phyloP scores from a whole-genome alignment of 2,329 filamentous ascomycete genomes.

The Paecilomyces sp. region DNA sequence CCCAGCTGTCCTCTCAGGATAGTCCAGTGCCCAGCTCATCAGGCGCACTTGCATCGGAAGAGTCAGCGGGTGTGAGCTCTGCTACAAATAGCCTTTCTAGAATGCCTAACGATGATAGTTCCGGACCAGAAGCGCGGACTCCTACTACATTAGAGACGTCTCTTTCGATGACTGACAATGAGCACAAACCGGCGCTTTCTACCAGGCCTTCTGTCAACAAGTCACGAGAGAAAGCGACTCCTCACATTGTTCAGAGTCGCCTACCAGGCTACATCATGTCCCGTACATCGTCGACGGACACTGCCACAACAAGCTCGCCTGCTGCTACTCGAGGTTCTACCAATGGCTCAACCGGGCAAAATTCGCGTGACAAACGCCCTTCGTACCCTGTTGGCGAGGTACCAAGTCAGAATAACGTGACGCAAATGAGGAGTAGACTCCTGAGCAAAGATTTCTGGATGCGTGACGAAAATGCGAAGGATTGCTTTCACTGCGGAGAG shows the following conservation, averaged over 20 bases:
- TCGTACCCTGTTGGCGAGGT: conserved; percentile 12
- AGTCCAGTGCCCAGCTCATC: conserved; percentile 22
- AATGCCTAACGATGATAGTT: conserved; percentile 18
- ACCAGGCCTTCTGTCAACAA: conserved; percentile 18
- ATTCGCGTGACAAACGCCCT: conserved; percentile 13
- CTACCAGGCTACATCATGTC: conserved; percentile 38
- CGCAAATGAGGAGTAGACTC: conserved; percentile 74
- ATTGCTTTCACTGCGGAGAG: conserved; percentile 88
- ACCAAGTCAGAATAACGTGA: conserved; percentile 27
- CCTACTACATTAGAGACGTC: conserved; percentile 20
- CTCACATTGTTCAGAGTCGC: conserved; percentile 38
- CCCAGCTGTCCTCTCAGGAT: conserved; percentile 23
- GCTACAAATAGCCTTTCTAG: conserved; percentile 22
- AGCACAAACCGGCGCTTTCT: conserved; percentile 17
- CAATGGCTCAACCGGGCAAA: conserved; percentile 11
- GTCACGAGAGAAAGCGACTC: conserved; percentile 24
- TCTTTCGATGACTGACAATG: conserved; percentile 23
- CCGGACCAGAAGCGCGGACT: conserved; percentile 20
- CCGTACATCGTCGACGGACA: conserved; percentile 35
- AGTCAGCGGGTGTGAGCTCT: conserved; percentile 17
- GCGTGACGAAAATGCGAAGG: conserved; percentile 96
- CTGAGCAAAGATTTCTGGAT: conserved; percentile 98
- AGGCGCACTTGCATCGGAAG: conserved; percentile 21
- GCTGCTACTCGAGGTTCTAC: conserved; percentile 23
- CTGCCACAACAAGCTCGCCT: conserved; percentile 37